Base-by-base conservation (phyloP, 2,329 filamentous ascomycete species). In the Penicillium digitatum region DNA sequence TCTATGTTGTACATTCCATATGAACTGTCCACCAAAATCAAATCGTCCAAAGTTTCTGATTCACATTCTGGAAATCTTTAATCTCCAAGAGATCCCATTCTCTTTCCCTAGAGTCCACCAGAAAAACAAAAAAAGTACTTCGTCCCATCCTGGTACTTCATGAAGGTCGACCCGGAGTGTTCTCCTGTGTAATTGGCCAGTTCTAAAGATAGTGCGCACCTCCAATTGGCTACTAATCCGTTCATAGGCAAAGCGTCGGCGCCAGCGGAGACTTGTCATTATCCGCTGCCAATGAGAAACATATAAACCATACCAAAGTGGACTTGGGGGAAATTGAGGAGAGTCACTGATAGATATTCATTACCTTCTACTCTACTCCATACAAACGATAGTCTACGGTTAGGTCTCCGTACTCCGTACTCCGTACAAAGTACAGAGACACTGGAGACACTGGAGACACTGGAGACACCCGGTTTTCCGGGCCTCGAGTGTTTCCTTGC, bases 171-270 rank as follows among this genome's bases (percentile, higher is more conserved):
- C 39, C 57, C 48, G 42, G 29, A 52, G 40, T 54, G 46, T 62
- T 62, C 50, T 37, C 46, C 55, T 16, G 43, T n/a, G 40, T 54
- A 20, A 65, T 65, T 65, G 58, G 61, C 43, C 35, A 47, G 56
- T 61, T 59, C 66, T 67, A 68, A 67, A 66, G 54, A 66, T 69
- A 69, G 66, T 43, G 50, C 34, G 48, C 48, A 11, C 55, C 57
- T 32, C 59, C 45, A 34, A 31, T 44, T 47, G 48, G 52, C 29
- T 46, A 40, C 45, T 53, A 54, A 56, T 57, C 52, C 51, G 32
- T 32, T 59, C 50, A 11, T 12, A 44, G 52, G 47, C 26, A 52
- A 59, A 54, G 56, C 47, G 56, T 61, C 42, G 43, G 40, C 11
- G 46, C 50, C 51, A 52, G 48, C 48, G 56, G 59, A 47, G 52